Percentiles rank a stretch among this genome's conserved stretches.
These are phyloP conservation scores for Fusarium zealandicum DNA, from an alignment of 2,329 filamentous ascomycete genomes.

Conservation along the genomic window DNA sequence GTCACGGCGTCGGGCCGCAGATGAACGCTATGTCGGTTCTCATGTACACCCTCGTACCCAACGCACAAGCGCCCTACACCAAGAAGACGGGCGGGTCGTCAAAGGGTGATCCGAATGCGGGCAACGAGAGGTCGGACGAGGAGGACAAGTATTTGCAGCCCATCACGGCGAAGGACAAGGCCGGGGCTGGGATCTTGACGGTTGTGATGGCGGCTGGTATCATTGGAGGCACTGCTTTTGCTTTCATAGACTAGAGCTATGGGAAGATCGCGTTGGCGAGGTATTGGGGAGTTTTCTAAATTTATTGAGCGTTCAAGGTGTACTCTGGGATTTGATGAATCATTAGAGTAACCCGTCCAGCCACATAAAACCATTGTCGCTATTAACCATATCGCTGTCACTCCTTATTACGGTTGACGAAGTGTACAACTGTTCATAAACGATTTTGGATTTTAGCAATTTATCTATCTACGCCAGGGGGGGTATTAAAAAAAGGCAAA, in stretches of 20 bases:
- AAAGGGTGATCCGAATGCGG: conserved; percentile 57
- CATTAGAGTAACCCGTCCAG: too few relatives aligned
- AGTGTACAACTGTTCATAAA: too few relatives aligned
- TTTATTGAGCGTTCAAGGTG: conserved; percentile 10
- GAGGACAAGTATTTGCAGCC: conserved; percentile 40
- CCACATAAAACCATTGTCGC: too few relatives aligned
- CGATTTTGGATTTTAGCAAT: too few relatives aligned
- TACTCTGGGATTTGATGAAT: neutral
- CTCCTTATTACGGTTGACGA: too few relatives aligned
- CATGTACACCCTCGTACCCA: conserved; percentile 63
- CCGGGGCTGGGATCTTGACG: conserved; percentile 64
- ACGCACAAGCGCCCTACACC: conserved; percentile 56
- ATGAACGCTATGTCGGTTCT: conserved; percentile 72
- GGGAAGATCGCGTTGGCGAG: conserved; percentile 2
- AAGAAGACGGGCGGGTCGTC: conserved; percentile 66
- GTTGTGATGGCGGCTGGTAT: conserved; percentile 57
- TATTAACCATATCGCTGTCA: too few relatives aligned
- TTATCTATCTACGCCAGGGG: too few relatives aligned
- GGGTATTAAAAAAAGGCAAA: too few relatives aligned
- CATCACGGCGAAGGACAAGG: conserved; percentile 60
- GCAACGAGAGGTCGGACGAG: conserved; percentile 41
- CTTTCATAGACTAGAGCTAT: neutral
- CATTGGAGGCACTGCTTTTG: conserved; percentile 56
- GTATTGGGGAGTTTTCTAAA: neutral
- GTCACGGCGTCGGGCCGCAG: conserved; percentile 71